phyloP scores from a whole-genome alignment of 2,329 filamentous ascomycete genomes.

The Verticillium zaregamsianum region DNA sequence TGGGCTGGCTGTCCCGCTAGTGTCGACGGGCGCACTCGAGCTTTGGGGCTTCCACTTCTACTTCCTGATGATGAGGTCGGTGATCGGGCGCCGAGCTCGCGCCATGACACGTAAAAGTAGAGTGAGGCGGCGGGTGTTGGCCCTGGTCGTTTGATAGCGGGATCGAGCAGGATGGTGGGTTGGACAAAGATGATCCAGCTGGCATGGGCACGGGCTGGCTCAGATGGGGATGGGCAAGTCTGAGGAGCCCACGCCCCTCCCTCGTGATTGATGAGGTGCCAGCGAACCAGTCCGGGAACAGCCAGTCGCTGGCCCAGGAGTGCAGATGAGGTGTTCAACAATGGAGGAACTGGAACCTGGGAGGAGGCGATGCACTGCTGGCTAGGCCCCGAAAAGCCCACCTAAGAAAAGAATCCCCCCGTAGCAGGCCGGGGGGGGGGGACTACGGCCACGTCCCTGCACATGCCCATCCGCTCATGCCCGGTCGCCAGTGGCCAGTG shows the following conservation, averaged over 20 bases:
- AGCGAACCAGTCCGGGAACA: background rate
- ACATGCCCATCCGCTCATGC: background rate
- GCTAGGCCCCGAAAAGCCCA: background rate
- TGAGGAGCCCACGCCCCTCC: background rate
- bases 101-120: background rate
- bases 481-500: background rate
- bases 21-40: background rate
- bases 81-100: background rate
- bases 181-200: background rate
- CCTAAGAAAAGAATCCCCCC: background rate
- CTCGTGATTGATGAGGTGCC: background rate
- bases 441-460: background rate
- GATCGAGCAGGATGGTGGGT: background rate
- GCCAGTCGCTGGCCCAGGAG: background rate
- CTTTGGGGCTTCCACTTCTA: background rate
- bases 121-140: background rate
- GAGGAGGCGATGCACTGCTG: background rate
- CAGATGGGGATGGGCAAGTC: too few species aligned
- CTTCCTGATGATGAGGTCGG: background rate
- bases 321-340: background rate
- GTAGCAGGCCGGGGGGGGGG: background rate
- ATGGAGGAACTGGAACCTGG: background rate
- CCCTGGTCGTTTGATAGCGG: background rate
- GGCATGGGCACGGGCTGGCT: background rate
- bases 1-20: background rate